Evolutionary conservation across 371 early-diverging fungal species (phyloP).

Genomic region (Basidiobolus meristosporus): DNA sequence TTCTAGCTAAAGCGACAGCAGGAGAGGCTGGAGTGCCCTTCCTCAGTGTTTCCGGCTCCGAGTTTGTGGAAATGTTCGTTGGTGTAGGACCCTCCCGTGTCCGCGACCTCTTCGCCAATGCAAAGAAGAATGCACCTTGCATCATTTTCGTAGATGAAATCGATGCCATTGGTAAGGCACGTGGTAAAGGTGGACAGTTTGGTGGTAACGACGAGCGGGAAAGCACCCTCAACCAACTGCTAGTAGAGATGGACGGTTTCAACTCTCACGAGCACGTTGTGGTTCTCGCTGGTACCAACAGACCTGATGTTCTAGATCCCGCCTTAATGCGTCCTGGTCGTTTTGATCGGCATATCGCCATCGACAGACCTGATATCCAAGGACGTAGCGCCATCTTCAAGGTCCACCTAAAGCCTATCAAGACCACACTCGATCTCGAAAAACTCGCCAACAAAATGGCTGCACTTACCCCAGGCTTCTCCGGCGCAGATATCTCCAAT

Average conservation of each 20-base stretch:
- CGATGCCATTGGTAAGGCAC: slow-evolving; percentile 98
- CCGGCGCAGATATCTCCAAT: slow-evolving; percentile 96
- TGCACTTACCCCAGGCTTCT: slow-evolving; percentile 91
- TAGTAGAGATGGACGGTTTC: slow-evolving; percentile 99
- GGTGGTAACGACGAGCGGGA: slow-evolving; percentile 97
- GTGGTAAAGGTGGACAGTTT: slow-evolving; percentile 70
- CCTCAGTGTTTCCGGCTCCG: slow-evolving; percentile 94
- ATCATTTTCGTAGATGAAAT: slow-evolving; percentile 99
- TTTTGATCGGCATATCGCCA: slow-evolving; percentile 94
- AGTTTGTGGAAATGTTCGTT: slow-evolving; percentile 99
- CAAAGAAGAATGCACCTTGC: slow-evolving; percentile 94
- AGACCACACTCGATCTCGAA: slow-evolving; percentile 60
- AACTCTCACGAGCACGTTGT: slow-evolving; percentile 80
- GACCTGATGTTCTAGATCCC: slow-evolving; percentile 81
- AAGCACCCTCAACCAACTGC: slow-evolving; percentile 89
- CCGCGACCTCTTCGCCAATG: slow-evolving; percentile 90
- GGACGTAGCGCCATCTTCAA: slow-evolving; percentile 90
- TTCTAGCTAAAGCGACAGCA: slow-evolving; percentile 97
- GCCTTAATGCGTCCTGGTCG: slow-evolving; percentile 94
- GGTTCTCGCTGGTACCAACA: slow-evolving; percentile 88
- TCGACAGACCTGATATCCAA: slow-evolving; percentile 91
- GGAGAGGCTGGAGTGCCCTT: slow-evolving; percentile 98
- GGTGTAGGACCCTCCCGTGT: slow-evolving; percentile 98
- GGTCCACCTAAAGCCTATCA: slow-evolving; percentile 89
- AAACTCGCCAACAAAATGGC: slow-evolving; percentile 66